Evolutionary conservation across 2,329 filamentous ascomycete species (phyloP).

Genomic region (Esteya vermicola): DNA sequence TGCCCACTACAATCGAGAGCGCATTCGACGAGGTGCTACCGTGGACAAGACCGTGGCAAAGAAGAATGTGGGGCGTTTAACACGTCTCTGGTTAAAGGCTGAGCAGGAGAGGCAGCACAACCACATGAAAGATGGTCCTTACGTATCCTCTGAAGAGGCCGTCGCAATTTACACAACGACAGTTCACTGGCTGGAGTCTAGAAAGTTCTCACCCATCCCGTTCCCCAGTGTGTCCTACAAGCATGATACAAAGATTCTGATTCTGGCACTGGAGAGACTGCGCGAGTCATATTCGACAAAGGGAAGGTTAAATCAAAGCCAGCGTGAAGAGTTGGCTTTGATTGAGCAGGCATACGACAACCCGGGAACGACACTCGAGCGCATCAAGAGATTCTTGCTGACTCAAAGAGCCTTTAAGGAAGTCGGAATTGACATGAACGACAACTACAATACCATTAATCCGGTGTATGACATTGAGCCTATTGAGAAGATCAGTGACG

Average conservation of each 20-base stretch:
- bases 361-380: slow-evolving; percentile 84
- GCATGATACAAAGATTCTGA: slow-evolving; percentile 97
- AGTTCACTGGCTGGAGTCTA: slow-evolving; percentile 95
- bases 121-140: slow-evolving; percentile 97
- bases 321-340: slow-evolving; percentile 87
- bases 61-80: slow-evolving; percentile 93
- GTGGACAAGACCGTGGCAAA: slow-evolving; percentile 99
- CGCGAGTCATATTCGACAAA: slow-evolving; percentile 97
- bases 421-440: slow-evolving; percentile 99
- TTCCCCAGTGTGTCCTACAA: slow-evolving; percentile 99
- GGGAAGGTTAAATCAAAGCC: slow-evolving; percentile 89
- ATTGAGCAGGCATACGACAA: slow-evolving; percentile 99
- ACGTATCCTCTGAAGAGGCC: slow-evolving; percentile 94
- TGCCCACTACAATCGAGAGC: slow-evolving; percentile 95
- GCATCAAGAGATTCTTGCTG: slow-evolving; percentile 94
- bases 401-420: slow-evolving; percentile 98
- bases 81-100: slow-evolving; percentile 90
- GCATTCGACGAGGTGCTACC: slow-evolving; percentile 88
- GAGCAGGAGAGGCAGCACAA: slow-evolving; percentile 98
- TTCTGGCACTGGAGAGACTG: slow-evolving; percentile 81
- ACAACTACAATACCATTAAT: slow-evolving; percentile 98
- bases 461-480: slow-evolving; percentile 98
- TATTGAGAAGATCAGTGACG: slow-evolving; percentile 98
- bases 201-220: slow-evolving; percentile 96
- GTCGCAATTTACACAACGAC: slow-evolving; percentile 98